phyloP scores from a whole-genome alignment of 495 filamentous ascomycete genomes.

The Clohesyomyces aquaticus region DNA sequence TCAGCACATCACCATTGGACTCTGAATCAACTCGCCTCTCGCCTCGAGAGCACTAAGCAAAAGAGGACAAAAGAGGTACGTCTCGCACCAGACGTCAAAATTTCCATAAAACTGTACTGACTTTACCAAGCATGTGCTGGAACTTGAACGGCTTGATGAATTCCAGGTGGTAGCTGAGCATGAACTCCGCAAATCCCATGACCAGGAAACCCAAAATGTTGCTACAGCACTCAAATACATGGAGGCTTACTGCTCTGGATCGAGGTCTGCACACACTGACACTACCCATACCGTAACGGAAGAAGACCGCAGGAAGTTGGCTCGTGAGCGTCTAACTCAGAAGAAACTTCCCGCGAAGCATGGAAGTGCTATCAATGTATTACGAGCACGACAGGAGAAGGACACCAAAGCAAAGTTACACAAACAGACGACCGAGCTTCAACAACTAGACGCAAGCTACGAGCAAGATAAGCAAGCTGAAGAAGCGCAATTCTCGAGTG shows the following conservation, averaged over 20 bases:
- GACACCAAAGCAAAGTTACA: slow-evolving; percentile 28
- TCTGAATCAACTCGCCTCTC: slow-evolving; percentile 13
- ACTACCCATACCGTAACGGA: slow-evolving; percentile 30
- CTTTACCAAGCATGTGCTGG: slow-evolving; percentile 20
- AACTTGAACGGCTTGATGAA: slow-evolving; percentile 37
- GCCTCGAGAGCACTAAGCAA: slow-evolving; percentile 15
- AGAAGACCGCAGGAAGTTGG: slow-evolving; percentile 34
- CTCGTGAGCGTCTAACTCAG: slow-evolving; percentile 21
- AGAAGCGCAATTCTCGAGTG: slow-evolving; percentile 21
- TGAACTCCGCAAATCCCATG: slow-evolving; percentile 35
- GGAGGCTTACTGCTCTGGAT: slow-evolving; percentile 36
- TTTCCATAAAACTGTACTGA: slow-evolving; percentile 26
- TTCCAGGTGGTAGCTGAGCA: slow-evolving; percentile 35
- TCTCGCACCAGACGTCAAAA: not conserved
- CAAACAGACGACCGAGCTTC: slow-evolving; percentile 33
- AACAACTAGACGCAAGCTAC: slow-evolving; percentile 21
- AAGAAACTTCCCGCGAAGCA: slow-evolving; percentile 34
- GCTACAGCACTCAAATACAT: slow-evolving; percentile 40
- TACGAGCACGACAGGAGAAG: slow-evolving; percentile 38
- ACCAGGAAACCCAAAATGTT: slow-evolving; percentile 32
- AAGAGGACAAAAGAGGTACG: slow-evolving; percentile 34
- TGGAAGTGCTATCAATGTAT: slow-evolving; percentile 40
- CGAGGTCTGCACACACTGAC: slow-evolving; percentile 14
- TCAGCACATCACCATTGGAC: slow-evolving; percentile 20
- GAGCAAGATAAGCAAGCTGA: slow-evolving; percentile 22